Percentiles rank a stretch among this genome's conserved stretches.
These are phyloP conservation scores for Trichosporon asahii DNA, from an alignment of 1,284 basidiomycete genomes.

Conservation along the genomic window DNA sequence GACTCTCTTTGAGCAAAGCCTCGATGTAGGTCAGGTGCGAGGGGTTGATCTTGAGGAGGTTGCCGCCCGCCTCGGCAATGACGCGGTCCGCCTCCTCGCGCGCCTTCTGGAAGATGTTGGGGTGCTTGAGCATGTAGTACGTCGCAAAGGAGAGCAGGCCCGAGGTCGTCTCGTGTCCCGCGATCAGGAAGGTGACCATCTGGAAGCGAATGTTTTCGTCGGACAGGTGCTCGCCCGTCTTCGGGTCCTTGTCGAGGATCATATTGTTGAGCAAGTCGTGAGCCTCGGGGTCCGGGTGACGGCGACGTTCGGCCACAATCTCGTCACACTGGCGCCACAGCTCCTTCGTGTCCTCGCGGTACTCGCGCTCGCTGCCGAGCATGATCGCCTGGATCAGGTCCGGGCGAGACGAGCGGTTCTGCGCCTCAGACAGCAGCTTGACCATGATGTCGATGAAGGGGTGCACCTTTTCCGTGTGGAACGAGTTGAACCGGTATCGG, in stretches of 20 bases:
- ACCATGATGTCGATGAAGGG: slow-evolving; percentile 51
- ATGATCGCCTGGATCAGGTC: slow-evolving; percentile 13
- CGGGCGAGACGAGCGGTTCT: slow-evolving; percentile 9
- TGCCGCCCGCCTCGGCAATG: slow-evolving; percentile 24
- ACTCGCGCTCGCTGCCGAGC: slow-evolving; percentile 14
- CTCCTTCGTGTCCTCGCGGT: slow-evolving; percentile 17
- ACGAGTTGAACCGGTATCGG: slow-evolving; percentile 51
- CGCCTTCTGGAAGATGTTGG: slow-evolving; percentile 55
- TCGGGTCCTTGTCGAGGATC: slow-evolving; percentile 56
- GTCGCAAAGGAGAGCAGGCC: slow-evolving; percentile 34
- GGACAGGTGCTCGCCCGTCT: slow-evolving; percentile 55
- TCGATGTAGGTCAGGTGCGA: slow-evolving; percentile 57
- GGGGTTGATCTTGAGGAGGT: slow-evolving; percentile 21
- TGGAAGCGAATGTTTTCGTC: slow-evolving; percentile 57
- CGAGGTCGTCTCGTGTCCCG: slow-evolving; percentile 59
- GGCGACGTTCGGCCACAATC: slow-evolving; percentile 21
- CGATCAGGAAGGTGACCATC: slow-evolving; percentile 59
- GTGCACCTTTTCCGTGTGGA: slow-evolving; percentile 47
- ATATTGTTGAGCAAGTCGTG: slow-evolving; percentile 56
- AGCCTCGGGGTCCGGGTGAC: slow-evolving; percentile 22
- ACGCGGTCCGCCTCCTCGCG: slow-evolving; percentile 60
- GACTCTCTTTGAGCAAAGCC: slow-evolving; percentile 57
- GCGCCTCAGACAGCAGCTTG: slow-evolving; percentile 20
- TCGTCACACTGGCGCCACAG: slow-evolving; percentile 22
- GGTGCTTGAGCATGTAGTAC: slow-evolving; percentile 57